These are phyloP conservation scores for Neophaeococcomyces aloes DNA, from an alignment of 2,329 filamentous ascomycete species.

Conservation along the genomic window DNA sequence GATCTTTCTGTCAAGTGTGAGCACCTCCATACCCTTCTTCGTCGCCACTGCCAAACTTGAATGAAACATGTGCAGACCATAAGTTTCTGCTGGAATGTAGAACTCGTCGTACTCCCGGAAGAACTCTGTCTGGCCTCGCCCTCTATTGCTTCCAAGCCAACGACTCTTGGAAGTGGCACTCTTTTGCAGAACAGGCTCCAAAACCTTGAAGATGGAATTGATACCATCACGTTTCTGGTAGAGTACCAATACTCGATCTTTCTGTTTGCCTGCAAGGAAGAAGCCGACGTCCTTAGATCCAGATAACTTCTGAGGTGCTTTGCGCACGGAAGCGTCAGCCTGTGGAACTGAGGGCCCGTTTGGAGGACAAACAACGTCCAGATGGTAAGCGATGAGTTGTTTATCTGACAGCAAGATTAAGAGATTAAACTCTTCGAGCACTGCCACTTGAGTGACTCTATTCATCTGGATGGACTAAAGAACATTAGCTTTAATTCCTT, in stretches of 20 bases:
- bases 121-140: conserved; percentile 71
- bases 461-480: conserved; percentile 60
- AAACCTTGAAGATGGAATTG: conserved; percentile 86
- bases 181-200: conserved; percentile 92
- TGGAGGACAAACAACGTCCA: conserved; percentile 64
- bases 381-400: conserved; percentile 80
- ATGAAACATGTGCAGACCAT: conserved; percentile 91
- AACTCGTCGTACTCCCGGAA: conserved; percentile 99
- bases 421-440: conserved; percentile 90
- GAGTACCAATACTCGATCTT: conserved; percentile 85
- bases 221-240: conserved; percentile 94
- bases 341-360: conserved; percentile 49
- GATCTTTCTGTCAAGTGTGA: conserved; percentile 94
- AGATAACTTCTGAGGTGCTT: conserved; percentile 82
- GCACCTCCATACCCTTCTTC: conserved; percentile 83
- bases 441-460: conserved; percentile 81
- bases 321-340: conserved; percentile 61
- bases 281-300: conserved; percentile 88
- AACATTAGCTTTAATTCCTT: conserved; percentile 23
- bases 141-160: conserved; percentile 46
- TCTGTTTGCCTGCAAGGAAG: conserved; percentile 93
- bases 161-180: conserved; percentile 72
- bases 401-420: conserved; percentile 88
- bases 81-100: conserved; percentile 93
- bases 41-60: conserved; percentile 86